Evolutionary conservation across 1,139 yeast species (phyloP), one percentile per base, ranked within the genome.

Genomic region (Yamadazyma oceani): DNA sequence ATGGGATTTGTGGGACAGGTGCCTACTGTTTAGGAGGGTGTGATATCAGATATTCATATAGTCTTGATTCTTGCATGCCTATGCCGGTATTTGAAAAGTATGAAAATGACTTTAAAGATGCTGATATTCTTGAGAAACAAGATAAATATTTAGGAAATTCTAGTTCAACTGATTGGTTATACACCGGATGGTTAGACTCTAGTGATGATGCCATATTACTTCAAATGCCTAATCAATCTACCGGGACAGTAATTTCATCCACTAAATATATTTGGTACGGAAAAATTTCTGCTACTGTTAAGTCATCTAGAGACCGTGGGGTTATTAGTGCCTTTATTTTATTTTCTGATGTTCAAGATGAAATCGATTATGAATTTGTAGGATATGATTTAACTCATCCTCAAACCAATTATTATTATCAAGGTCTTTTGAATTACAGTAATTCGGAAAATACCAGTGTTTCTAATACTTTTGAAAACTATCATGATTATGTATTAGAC

Each of bases 241-340:
- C 78, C 36, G 96, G 96, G 59, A 78, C 95, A 8, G 92, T 88
- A 37, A 58, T 89, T 26, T 83, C 95, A 0, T 84, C 95, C 3
- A 78, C 95, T 7, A 73, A 79, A 53, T 87, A 78, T 59, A 64
- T 89, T 39, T 89, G 96, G 96, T 89, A 85, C 61, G 97, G 97
- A 39, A 85, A 82, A 55, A 74, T 87, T 26, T 64, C 80, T 29
- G 83, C 86, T 31, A 76, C 71, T 23, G 54, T 88, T 51, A 86
- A 84, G 62, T 71, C 94, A 1, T 84, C 96, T 1, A 86, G 79
- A 54, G 79, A 78, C 37, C 69, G 64, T 23, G 97, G 97, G 67
- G 96, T 89, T 35, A 78, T 89, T 44, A 75, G 94, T 14, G 92
- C 96, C n/a, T 80, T 83, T 53, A 87, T 89, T 58, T 63, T 87